Evolutionary conservation across 1,284 basidiomycete species (phyloP).

Genomic region (Ustilago sp.): DNA sequence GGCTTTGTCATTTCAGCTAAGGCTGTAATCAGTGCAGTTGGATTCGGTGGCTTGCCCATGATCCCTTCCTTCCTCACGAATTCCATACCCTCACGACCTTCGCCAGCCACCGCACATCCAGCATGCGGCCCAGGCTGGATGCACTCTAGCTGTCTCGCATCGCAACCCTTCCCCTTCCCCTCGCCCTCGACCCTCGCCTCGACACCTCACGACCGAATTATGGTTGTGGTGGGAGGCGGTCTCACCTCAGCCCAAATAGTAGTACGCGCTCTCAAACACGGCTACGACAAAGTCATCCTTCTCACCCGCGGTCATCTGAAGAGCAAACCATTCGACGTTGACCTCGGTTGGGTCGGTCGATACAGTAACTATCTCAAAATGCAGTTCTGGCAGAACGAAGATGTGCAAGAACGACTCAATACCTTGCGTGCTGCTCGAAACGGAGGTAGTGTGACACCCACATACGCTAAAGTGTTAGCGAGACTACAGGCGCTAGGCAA

Average conservation of each 20-base stretch:
- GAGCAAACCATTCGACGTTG: slow-evolving; percentile 68
- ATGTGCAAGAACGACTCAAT: slow-evolving; percentile 45
- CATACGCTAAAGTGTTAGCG: slow-evolving; percentile 57
- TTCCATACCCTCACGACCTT: not conserved
- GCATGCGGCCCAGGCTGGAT: slow-evolving; percentile 63
- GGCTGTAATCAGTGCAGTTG: slow-evolving; percentile 66
- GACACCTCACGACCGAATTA: slow-evolving; percentile 3
- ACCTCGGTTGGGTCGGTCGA: slow-evolving; percentile 64
- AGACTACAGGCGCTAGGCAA: slow-evolving; percentile 49
- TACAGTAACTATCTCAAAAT: slow-evolving; percentile 65
- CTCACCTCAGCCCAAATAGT: slow-evolving; percentile 70
- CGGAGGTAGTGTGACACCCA: slow-evolving; percentile 68
- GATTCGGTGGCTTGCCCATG: slow-evolving; percentile 61
- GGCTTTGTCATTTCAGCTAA: slow-evolving; percentile 29
- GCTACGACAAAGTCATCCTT: slow-evolving; percentile 65
- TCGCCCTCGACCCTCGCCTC: slow-evolving; percentile 26
- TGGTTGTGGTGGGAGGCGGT: slow-evolving; percentile 70
- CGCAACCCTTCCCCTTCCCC: slow-evolving; percentile 42
- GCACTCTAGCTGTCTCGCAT: slow-evolving; percentile 65
- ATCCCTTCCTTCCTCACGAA: slow-evolving; percentile 49
- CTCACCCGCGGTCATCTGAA: slow-evolving; percentile 67
- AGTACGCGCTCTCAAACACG: slow-evolving; percentile 61
- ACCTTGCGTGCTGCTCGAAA: slow-evolving; percentile 62
- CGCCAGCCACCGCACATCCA: not conserved
- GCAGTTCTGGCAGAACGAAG: slow-evolving; percentile 67